Evolutionary conservation across 140 eudicot genomes (phyloP), one percentile per base, ranked within the genome.

Genomic region (Oenanthe javanica): DNA sequence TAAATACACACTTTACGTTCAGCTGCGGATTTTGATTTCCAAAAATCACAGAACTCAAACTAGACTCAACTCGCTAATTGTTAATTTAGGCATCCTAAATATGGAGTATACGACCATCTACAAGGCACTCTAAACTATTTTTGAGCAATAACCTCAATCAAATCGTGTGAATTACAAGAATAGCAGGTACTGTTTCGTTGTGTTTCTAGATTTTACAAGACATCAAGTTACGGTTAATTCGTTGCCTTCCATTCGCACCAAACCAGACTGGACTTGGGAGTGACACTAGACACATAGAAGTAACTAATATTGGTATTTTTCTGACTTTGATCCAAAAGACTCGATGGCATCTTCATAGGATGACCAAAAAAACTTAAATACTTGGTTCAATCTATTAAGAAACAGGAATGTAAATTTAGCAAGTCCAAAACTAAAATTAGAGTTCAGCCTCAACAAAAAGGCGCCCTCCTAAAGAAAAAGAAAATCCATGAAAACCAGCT

Each of bases 401-500:
- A 59, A 57, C 54, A 48, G 82, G 82, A 83, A 79, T 50, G 82
- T 70, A 46, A 25, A 77, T 3, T 82, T 21, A n/a, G 48, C 50
- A 23, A 71, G 81, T 75, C 74, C 81, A 81, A 70, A 80, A 75
- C 71, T 81, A 77, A 86, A 82, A 69, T 46, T 83, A 49, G 57
- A 77, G 42, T 74, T 71, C 75, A 71, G 81, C 77, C 52, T 79
- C 77, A 64, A 79, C 76, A 76, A 79, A 48, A 76, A 52, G 47
- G 52, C 79, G 51, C 9, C 71, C 83, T 15, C 72, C 25, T 2
- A 3, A 40, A 42, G 66, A 75, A 74, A 85, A 70, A 79, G 73
- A 54, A 51, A 72, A 84, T 67, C 85, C 87, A 73, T 76, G 57
- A 81, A 80, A 82, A 87, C 81, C 81, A 81, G 96, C 91, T 84